Percentiles rank a stretch among this genome's conserved stretches.
Evolutionary conservation across 1,284 basidiomycete species (phyloP).

Genomic region (Butyriboletus appendiculatus): DNA sequence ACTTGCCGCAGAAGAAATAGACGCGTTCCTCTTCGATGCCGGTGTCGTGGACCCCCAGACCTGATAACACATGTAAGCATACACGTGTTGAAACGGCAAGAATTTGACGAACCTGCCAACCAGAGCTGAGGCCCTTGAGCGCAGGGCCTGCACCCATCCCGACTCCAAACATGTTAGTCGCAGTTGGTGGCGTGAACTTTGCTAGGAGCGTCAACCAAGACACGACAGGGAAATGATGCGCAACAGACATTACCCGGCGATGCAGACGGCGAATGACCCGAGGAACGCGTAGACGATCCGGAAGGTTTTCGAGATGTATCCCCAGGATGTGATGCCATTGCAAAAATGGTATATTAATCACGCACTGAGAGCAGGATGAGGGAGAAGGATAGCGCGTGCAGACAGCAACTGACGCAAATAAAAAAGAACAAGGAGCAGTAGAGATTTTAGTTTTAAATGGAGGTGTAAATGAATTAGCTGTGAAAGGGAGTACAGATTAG

Average conservation of each 20-base stretch:
- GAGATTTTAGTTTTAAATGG: slow-evolving; percentile 38
- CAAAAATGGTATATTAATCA: slow-evolving; percentile 32
- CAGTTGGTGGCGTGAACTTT: slow-evolving; percentile 44
- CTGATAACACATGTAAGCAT: slow-evolving; percentile 36
- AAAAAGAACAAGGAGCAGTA: slow-evolving; percentile 26
- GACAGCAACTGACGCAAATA: slow-evolving; percentile 32
- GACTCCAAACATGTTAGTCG: slow-evolving; percentile 54
- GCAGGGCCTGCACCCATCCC: slow-evolving; percentile 49
- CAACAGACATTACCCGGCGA: slow-evolving; percentile 55
- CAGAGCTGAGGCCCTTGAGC: slow-evolving; percentile 56
- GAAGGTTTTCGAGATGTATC: slow-evolving; percentile 64
- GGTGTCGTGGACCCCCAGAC: slow-evolving; percentile 58
- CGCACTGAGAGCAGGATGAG: slow-evolving; percentile 29
- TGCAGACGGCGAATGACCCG: slow-evolving; percentile 57
- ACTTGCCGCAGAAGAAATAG: slow-evolving; percentile 59
- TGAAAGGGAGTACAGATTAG: slow-evolving; percentile 26
- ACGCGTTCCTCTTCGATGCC: slow-evolving; percentile 58
- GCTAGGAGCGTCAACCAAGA: slow-evolving; percentile 24
- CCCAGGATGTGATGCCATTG: slow-evolving; percentile 54
- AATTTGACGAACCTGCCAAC: slow-evolving; percentile 64
- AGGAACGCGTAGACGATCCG: slow-evolving; percentile 62
- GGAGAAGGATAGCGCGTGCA: slow-evolving; percentile 5
- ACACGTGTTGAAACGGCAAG: slow-evolving; percentile 7
- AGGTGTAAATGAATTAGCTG: slow-evolving; percentile 40
- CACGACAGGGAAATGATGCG: background rate